Evolutionary conservation across 2,329 filamentous ascomycete genomes (phyloP), one percentile per base, ranked within the genome.

Genomic region (Clonostachys byssicola): DNA sequence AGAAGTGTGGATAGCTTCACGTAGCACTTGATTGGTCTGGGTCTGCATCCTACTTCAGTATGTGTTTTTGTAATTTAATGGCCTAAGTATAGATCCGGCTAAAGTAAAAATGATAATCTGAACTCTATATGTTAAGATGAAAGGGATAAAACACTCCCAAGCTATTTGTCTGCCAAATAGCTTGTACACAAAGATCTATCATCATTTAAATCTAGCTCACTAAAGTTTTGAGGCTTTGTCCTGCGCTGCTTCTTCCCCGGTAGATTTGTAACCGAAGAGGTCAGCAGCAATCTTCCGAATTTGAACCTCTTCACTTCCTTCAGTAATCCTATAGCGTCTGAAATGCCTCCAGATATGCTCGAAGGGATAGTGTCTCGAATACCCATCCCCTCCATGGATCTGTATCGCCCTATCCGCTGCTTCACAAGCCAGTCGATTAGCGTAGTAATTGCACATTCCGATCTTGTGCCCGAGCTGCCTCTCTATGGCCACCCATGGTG

Each of bases 311-410:
- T 53, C 52, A 18, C 52, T 53, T 4, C 52, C 52, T 18, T 53
- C 50, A 3, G 52, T 53, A n/a, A 53, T 52, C 9, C 52, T 40
- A 12, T 53, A 53, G 1, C 52, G 46, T 12, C 52, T 43, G 14
- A 53, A 53, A 39, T 53, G 52, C 30, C 52, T 36, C 52, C 52
- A 53, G 12, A 53, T 52, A 39, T 53, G 52, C 46, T 53, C 52
- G 12, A 53, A 53, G 3, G 52, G 52, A 30, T 47, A 43, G 44
- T 52, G 50, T 33, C 52, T 45, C 12, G 47, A 50, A 41, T 53
- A 53, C 23, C 52, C 52, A 39, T 53, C 48, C 7, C 52, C 52
- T 8, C 52, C 52, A n/a, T 53, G 52, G 12, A 53, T 39, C 43
- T 53, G 50, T 10, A 53, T 53, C 12, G 52, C 50, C 7, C 47